Evolutionary conservation across 2,329 filamentous ascomycete genomes (phyloP).

Genomic region (Talaromyces funiculosus): DNA sequence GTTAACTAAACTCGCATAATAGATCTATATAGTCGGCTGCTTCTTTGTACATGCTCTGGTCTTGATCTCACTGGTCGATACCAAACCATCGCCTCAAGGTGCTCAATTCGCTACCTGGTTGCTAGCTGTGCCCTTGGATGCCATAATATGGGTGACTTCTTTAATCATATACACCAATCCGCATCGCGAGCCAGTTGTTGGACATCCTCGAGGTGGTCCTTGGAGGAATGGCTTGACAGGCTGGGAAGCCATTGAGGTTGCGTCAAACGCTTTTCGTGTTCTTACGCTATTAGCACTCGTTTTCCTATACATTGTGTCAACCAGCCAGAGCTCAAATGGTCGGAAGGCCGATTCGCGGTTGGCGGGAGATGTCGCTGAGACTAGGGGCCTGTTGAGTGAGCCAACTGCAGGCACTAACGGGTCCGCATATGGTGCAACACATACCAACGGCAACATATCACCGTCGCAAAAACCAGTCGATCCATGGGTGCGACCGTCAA

Average conservation of each 20-base stretch:
- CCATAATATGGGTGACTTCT: slow-evolving; percentile 64
- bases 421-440: slow-evolving; percentile 42
- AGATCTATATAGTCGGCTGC: slow-evolving; percentile 81
- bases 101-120: slow-evolving; percentile 78
- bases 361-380: slow-evolving; percentile 38
- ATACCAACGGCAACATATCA: slow-evolving; percentile 11
- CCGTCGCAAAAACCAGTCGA: slow-evolving; percentile 45
- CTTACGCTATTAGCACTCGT: slow-evolving; percentile 58
- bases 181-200: slow-evolving; percentile 58
- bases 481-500: slow-evolving; percentile 84
- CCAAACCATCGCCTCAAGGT: slow-evolving; percentile 70
- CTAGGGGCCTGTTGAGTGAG: slow-evolving; percentile 37
- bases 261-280: slow-evolving; percentile 62
- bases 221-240: slow-evolving; percentile 36
- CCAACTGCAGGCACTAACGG: slow-evolving; percentile 47
- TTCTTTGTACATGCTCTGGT: slow-evolving; percentile 85
- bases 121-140: slow-evolving; percentile 65
- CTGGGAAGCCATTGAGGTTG: slow-evolving; percentile 39
- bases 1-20: background rate
- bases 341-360: slow-evolving; percentile 24
- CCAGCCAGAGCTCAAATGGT: slow-evolving; percentile 40
- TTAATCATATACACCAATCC: slow-evolving; percentile 62
- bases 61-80: slow-evolving; percentile 79
- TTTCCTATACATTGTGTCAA: slow-evolving; percentile 53
- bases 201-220: slow-evolving; percentile 42